Percentiles rank a stretch among this genome's conserved stretches.
Conservation (phyloP, 176 grass and related monocot genomes). For the Ensete glaucum region DNA sequence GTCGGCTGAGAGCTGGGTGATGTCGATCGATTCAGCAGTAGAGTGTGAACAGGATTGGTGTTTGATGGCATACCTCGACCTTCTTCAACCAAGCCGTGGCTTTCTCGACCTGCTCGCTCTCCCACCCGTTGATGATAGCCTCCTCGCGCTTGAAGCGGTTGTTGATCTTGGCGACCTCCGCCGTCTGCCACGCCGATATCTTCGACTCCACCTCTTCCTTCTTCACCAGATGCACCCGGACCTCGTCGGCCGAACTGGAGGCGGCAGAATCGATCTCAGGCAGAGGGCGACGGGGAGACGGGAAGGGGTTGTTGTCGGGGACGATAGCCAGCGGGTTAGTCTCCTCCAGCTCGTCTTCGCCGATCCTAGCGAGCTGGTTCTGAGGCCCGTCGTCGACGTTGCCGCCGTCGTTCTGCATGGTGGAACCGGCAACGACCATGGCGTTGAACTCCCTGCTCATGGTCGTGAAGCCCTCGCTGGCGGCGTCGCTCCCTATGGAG, state of each 20-base stretch:
- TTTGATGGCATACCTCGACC: conserved; percentile 44
- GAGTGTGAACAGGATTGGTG: too few relatives aligned
- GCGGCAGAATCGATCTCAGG: not conserved
- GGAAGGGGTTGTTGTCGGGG: conserved; percentile 3
- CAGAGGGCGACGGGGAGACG: not conserved
- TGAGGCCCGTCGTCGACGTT: not conserved
- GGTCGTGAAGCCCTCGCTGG: conserved; percentile 37
- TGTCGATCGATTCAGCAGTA: not conserved
- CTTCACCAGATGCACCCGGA: conserved; percentile 60
- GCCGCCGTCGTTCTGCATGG: not conserved
- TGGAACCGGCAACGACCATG: conserved; percentile 56
- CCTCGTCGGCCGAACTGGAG: conserved; percentile 6
- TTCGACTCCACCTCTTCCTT: conserved; percentile 95
- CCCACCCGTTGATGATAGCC: conserved; percentile 84
- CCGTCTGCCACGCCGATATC: conserved; percentile 81
- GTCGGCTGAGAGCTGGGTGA: not conserved
- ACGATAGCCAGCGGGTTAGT: conserved; percentile 5
- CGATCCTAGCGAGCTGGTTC: not conserved
- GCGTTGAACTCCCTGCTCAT: conserved; percentile 67
- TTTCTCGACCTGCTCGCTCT: conserved; percentile 74
- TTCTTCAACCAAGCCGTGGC: conserved; percentile 63
- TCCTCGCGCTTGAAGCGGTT: conserved; percentile 86
- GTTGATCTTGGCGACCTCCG: conserved; percentile 83
- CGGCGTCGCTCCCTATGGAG: conserved; percentile 14
- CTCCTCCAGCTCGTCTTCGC: not conserved